Evolutionary conservation across 805 yeast species (phyloP).

Genomic region (Candida ficus): DNA sequence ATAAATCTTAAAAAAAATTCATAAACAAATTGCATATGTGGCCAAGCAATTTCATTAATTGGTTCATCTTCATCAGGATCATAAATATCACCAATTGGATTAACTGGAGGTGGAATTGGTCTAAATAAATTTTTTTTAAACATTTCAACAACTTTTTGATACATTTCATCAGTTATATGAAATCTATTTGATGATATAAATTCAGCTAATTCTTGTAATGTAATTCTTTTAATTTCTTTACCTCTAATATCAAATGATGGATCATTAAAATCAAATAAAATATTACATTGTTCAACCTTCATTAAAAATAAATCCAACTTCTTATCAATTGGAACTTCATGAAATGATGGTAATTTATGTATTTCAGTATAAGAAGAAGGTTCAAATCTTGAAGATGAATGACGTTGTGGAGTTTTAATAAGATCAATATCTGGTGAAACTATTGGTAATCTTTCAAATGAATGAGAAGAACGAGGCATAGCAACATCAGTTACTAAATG

Average conservation of each 20-base stretch:
- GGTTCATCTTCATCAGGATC: conserved; percentile 99
- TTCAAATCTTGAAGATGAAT: conserved; percentile 87
- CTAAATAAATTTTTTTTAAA: conserved; percentile 84
- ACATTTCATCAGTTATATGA: conserved; percentile 86
- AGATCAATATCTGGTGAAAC: conserved; percentile 74
- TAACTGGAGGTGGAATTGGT: conserved; percentile 97
- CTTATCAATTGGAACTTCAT: conserved; percentile 82
- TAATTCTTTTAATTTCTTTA: conserved; percentile 83
- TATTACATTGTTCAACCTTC: conserved; percentile 91
- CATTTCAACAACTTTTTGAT: conserved; percentile 83
- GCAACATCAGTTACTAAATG: conserved; percentile 12
- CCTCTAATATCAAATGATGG: conserved; percentile 90
- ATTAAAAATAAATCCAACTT: conserved; percentile 74
- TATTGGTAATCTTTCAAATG: conserved; percentile 52
- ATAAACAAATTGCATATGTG: conserved; percentile 96
- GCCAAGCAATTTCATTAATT: conserved; percentile 94
- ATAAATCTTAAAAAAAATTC: conserved; percentile 90
- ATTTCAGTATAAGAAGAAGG: conserved; percentile 62
- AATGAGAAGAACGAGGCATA: conserved; percentile 42
- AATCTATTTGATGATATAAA: conserved; percentile 80
- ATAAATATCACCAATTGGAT: conserved; percentile 91
- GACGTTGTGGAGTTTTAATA: conserved; percentile 82
- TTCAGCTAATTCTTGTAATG: conserved; percentile 84
- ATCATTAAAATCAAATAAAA: conserved; percentile 90
- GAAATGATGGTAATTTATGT: conserved; percentile 77